Evolutionary conservation across 2,329 filamentous ascomycete species (phyloP).

Genomic region (Pseudogymnoascus sp.): DNA sequence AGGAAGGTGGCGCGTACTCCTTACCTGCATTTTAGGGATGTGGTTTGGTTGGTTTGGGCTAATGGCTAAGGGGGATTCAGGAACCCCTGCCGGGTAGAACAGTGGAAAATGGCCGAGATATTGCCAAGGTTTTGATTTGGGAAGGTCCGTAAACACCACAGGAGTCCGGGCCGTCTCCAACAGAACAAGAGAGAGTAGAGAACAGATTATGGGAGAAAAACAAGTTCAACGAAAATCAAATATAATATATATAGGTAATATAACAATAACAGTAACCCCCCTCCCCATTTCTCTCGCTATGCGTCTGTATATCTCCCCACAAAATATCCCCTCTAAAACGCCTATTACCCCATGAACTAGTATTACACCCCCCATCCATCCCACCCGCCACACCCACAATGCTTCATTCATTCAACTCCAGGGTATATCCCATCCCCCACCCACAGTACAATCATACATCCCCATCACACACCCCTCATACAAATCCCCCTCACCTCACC

Average conservation of each 20-base stretch:
- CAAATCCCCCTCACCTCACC: neutral
- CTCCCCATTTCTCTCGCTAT: neutral
- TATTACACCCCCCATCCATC: neutral
- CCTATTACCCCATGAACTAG: neutral
- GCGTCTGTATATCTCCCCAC: neutral
- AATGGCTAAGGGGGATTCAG: neutral
- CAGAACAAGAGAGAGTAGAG: neutral
- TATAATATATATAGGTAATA: neutral
- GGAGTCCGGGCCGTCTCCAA: neutral
- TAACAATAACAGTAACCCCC: neutral
- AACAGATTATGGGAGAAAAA: neutral
- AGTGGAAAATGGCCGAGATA: neutral
- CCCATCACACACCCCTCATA: neutral
- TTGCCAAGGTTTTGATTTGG: slow-evolving; percentile 1
- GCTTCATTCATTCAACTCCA: slow-evolving; percentile 5
- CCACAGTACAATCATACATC: neutral
- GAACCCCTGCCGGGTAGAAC: neutral
- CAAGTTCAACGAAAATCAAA: neutral
- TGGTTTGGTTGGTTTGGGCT: neutral
- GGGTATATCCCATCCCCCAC: slow-evolving; percentile 1
- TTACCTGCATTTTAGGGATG: slow-evolving; percentile 3
- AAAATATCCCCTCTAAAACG: neutral
- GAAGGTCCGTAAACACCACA: neutral
- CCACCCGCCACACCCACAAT: neutral
- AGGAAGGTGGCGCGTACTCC: slow-evolving; percentile 1